A percentile compares a stretch with the other conserved stretches of the same genome.
Conservation (phyloP, 2,329 filamentous ascomycete species). For the Fusarium protoensiforme region DNA sequence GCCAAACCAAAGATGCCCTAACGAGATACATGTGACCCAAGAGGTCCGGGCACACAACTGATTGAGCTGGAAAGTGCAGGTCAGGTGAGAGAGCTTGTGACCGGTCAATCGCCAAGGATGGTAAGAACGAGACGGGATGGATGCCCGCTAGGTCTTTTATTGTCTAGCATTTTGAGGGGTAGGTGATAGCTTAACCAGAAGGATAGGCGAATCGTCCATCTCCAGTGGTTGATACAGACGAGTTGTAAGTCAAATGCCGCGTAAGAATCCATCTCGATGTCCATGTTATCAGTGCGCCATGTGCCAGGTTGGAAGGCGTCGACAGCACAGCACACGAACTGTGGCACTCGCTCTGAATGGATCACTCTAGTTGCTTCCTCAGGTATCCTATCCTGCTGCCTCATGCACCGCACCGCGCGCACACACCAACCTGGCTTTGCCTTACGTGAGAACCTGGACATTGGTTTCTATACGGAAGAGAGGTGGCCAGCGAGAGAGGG, state of each 20-base stretch:
- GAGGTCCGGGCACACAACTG: slow-evolving; percentile 19
- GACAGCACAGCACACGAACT: background rate
- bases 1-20: slow-evolving; percentile 9
- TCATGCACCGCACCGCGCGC: slow-evolving; percentile 2
- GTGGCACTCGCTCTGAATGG: slow-evolving; percentile 1
- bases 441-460: slow-evolving; percentile 37
- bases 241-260: slow-evolving; percentile 20
- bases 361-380: slow-evolving; percentile 1
- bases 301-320: background rate
- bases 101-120: slow-evolving; percentile 25
- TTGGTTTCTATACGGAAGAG: slow-evolving; percentile 2
- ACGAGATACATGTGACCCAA: slow-evolving; percentile 26
- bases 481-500: slow-evolving; percentile 3
- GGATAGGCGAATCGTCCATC: background rate
- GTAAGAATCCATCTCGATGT: background rate
- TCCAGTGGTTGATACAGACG: background rate
- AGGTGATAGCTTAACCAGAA: slow-evolving; percentile 1
- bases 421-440: slow-evolving; percentile 19
- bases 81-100: slow-evolving; percentile 39
- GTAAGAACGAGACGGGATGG: slow-evolving; percentile 24
- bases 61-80: slow-evolving; percentile 10
- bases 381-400: slow-evolving; percentile 5
- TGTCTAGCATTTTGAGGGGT: slow-evolving; percentile 36
- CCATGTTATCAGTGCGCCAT: background rate
- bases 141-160: slow-evolving; percentile 12